phyloP scores from a whole-genome alignment of 805 yeast genomes.

The Teunomyces stri region DNA sequence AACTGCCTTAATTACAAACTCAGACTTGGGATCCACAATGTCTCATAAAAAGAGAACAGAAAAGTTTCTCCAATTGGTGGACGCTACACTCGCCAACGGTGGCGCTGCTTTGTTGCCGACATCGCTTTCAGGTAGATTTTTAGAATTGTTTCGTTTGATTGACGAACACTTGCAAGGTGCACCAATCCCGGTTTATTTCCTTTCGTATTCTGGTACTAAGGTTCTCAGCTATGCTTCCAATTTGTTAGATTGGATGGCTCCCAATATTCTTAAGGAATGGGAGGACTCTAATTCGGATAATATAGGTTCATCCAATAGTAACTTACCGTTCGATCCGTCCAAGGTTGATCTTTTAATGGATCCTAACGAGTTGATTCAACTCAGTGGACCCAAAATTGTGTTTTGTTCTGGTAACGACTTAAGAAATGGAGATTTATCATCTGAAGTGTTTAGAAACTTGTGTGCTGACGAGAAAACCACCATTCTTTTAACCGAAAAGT shows the following conservation, averaged over 20 bases:
- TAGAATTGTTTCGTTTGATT: slow-evolving; percentile 74
- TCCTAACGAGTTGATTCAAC: slow-evolving; percentile 51
- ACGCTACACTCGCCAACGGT: slow-evolving; percentile 65
- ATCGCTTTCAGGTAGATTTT: slow-evolving; percentile 72
- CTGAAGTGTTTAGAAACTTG: slow-evolving; percentile 50
- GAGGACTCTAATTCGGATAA: slow-evolving; percentile 39
- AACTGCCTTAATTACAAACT: slow-evolving; percentile 74
- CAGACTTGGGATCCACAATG: slow-evolving; percentile 62
- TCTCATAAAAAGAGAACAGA: slow-evolving; percentile 65
- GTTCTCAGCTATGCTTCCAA: slow-evolving; percentile 78
- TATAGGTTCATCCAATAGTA: slow-evolving; percentile 32
- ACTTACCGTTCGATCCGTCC: slow-evolving; percentile 75
- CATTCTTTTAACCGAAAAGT: slow-evolving; percentile 69
- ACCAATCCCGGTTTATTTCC: slow-evolving; percentile 68
- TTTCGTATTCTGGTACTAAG: slow-evolving; percentile 79
- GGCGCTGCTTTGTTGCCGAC: slow-evolving; percentile 86
- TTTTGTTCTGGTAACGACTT: slow-evolving; percentile 71
- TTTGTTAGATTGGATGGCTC: slow-evolving; percentile 95
- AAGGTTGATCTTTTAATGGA: slow-evolving; percentile 54
- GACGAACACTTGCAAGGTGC: slow-evolving; percentile 61
- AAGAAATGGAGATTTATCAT: slow-evolving; percentile 60
- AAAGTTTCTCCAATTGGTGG: slow-evolving; percentile 58
- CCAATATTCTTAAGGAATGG: slow-evolving; percentile 83
- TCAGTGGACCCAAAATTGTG: slow-evolving; percentile 73
- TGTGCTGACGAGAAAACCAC: slow-evolving; percentile 68